Percentiles rank a stretch among this genome's conserved stretches.
Evolutionary conservation across 2,329 filamentous ascomycete genomes (phyloP).

Genomic region (Paradendryphiella salina): DNA sequence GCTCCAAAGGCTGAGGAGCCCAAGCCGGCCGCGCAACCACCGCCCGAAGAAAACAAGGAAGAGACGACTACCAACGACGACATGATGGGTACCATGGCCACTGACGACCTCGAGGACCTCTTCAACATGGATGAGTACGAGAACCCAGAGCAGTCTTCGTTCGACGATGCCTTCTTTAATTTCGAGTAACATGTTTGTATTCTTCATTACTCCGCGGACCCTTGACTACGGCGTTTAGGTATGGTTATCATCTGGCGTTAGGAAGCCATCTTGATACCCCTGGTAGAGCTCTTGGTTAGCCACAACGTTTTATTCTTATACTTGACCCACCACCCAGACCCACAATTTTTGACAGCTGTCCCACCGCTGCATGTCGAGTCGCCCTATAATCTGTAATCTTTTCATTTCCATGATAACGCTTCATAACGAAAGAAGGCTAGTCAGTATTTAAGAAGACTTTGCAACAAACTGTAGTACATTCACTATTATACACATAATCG

Average conservation of each 20-base stretch:
- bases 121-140: slow-evolving; percentile 44
- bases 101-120: slow-evolving; percentile 42
- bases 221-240: not conserved
- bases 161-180: slow-evolving; percentile 48
- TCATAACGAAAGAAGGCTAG: too few relatives aligned
- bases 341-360: too few relatives aligned
- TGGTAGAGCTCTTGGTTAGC: not conserved
- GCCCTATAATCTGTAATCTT: too few relatives aligned
- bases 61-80: slow-evolving; percentile 20
- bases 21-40: slow-evolving; percentile 14
- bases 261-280: slow-evolving; percentile 8
- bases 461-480: too few relatives aligned
- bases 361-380: too few relatives aligned
- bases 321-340: not conserved
- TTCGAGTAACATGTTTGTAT: slow-evolving; percentile 24
- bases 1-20: slow-evolving; percentile 9
- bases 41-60: slow-evolving; percentile 9
- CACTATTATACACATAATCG: too few relatives aligned
- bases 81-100: slow-evolving; percentile 35
- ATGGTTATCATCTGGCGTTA: not conserved
- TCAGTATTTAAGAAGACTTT: too few relatives aligned
- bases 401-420: too few relatives aligned
- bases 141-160: slow-evolving; percentile 41
- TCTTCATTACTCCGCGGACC: not conserved
- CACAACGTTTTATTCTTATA: not conserved